Evolutionary conservation across 805 yeast species (phyloP), one percentile per base, ranked within the genome.

Genomic region (Cyberlindnera maritima): DNA sequence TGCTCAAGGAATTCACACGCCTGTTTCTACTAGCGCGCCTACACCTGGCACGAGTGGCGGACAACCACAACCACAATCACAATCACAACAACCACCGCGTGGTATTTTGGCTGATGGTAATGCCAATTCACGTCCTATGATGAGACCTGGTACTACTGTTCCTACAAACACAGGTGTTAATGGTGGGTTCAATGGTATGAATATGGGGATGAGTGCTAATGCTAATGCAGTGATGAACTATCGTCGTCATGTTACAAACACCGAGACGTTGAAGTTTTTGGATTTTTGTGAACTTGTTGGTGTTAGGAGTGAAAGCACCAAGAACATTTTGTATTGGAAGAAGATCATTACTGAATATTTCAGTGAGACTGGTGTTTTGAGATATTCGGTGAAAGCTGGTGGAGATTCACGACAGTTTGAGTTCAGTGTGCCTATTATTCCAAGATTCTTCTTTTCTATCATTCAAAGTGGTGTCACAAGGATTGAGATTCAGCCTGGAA

Each of bases 361-460:
- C 59, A 67, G 78, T 35, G 82, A 79, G 10, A 62, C 63, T 39
- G 82, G 83, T 1, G 62, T 70, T 7, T 55, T 80, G 29, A 65
- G 78, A 14, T 70, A 80, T 48, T 63, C 75, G 1, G 69, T 79
- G 34, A 72, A 73, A 48, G 66, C 70, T 39, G 71, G 70, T 12
- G 65, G 66, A 23, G 83, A 75, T 36, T 66, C 71, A 10, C 65
- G 80, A 47, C 83, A 75, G 53, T 87, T 81, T 62, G 91, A 82
- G 48, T 74, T 89, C 19, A 77, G 81, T 11, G 74, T 77, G 8
- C 71, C 79, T 4, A 75, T 88, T 11, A 75, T 88, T n/a, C 85
- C 94, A 1, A 66, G 82, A 37, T 80, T 79, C 54, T 76, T 79
- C 54, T 75, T 68, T 49, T 75, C 80, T 2, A 73, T 73, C 46